These are phyloP conservation scores for Penstemon newberryi DNA, from an alignment of 257 asterid genomes.

Conservation along the genomic window DNA sequence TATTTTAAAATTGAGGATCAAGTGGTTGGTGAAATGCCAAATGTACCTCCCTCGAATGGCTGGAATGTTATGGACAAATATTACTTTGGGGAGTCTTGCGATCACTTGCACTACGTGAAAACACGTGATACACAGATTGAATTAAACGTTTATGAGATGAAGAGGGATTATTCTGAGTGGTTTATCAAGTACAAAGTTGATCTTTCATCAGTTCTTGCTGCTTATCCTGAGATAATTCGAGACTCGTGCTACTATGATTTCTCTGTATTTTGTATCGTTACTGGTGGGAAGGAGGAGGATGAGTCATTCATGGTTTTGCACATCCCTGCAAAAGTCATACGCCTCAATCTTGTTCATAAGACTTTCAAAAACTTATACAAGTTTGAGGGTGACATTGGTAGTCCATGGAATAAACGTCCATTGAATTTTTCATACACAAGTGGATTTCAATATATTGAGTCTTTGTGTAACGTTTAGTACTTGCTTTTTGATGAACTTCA, in stretches of 20 bases:
- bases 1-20: constrained; percentile 25
- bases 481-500: no score
- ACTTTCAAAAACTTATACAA: constrained; percentile 18
- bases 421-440: not conserved
- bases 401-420: not conserved
- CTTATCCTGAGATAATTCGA: no score
- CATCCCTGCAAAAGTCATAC: constrained; percentile 29
- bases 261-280: constrained; percentile 12
- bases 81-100: constrained; percentile 9
- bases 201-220: no score
- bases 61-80: not conserved
- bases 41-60: constrained; percentile 17
- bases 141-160: constrained; percentile 39
- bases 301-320: constrained; percentile 31
- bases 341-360: not conserved
- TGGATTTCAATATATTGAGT: constrained; percentile 30
- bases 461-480: constrained; percentile 23
- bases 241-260: not conserved
- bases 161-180: constrained; percentile 40
- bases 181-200: no score
- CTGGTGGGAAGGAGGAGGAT: constrained; percentile 15
- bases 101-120: constrained; percentile 34
- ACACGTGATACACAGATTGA: not conserved
- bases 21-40: not conserved
- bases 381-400: not conserved